Evolutionary conservation across 192 early-diverging fungal species (phyloP), one percentile per base, ranked within the genome.

Genomic region (Thamnidium elegans): DNA sequence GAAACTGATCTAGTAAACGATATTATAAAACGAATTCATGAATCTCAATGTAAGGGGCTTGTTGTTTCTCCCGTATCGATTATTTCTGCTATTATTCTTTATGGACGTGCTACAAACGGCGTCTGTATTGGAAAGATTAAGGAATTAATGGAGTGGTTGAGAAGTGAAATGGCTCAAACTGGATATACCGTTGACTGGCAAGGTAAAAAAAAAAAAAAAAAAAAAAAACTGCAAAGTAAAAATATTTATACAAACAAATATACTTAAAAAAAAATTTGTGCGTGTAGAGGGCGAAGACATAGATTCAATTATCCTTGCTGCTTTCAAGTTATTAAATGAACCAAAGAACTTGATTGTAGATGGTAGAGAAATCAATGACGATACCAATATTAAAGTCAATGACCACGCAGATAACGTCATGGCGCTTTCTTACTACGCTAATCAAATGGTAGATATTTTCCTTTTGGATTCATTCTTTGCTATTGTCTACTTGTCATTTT

Each of bases 381-480:
- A 76, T 63, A 76, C 69, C 3, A 70, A 71, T 26, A 53, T 76
- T 9, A 52, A 65, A n/a, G 65, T 71, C 11, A 71, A 70, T 11
- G 74, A 76, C 20, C 74, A 76, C 42, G 68, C 74, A 15, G 74
- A 76, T 30, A 76, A 76, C 51, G 62, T 76, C 6, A 76, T 76
- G 74, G 50, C 66, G 0, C 50, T 76, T 26, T 70, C 69, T 19
- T 76, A 76, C 20, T 71, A 71, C 60, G 59, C 74, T 14, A 76
- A 76, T 43, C 74, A 76, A 42, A 54, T 71, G 8, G 52, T 68
- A 4, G 69, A 76, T 45, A 47, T 64, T 10, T 67, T 71, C 56
- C 17, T 76, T 7, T 45, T 63, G 6, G 74, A 76, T 36, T 52
- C 74, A 8, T 76, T 76, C 50, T 67, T 71, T 50, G 52, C 65